Base-by-base conservation (phyloP, 2,329 filamentous ascomycete genomes). In the Dothistroma septosporum region DNA sequence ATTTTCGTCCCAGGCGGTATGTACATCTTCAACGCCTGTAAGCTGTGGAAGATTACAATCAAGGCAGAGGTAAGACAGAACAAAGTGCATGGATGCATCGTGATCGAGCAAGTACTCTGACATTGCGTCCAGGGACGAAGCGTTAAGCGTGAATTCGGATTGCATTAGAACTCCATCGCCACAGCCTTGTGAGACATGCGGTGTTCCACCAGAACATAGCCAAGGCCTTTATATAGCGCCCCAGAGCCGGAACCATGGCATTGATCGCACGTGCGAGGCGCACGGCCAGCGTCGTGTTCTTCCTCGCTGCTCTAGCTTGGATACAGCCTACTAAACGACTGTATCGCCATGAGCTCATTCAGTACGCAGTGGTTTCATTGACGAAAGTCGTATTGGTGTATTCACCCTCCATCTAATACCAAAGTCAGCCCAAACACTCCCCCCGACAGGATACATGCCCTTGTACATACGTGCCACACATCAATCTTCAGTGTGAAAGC, bases 21-120 rank as follows among this genome's bases (percentile, higher is more conserved):
- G 16, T 70, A 71, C 47, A 68, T 73, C 21, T 70, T 73, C 63
- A 72, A 73, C 44, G 70, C 64, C 2, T 63, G 73, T 41, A 73
- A 69, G 55, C 33, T 72, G 54, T 74, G 70, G 68, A 73, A 72
- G 63, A 65, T 74, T 1, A 69, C 63, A 2, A 57, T 74, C 33
- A 69, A 69, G 35, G 72, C 72, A 1, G 69, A 73, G 56, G 33
- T 37, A 37, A 37, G 33, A 11, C 24, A 28, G 24, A 28, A 28
- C 24, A 28, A 28, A 28, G 6, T 28, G 24, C 24, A 28, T 28
- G 3, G 24, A 28, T 28, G 6, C 24, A 28, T 28, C 24, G 24
- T 28, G 24, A 28, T 28, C 24, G 24, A 28, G 24, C 24, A 28
- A 28, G 24, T 28, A 28, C 6, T 28, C 24, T 28, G 24, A 28